Evolutionary conservation across 1,284 basidiomycete species (phyloP).

Genomic region (Stereum hirsutum): DNA sequence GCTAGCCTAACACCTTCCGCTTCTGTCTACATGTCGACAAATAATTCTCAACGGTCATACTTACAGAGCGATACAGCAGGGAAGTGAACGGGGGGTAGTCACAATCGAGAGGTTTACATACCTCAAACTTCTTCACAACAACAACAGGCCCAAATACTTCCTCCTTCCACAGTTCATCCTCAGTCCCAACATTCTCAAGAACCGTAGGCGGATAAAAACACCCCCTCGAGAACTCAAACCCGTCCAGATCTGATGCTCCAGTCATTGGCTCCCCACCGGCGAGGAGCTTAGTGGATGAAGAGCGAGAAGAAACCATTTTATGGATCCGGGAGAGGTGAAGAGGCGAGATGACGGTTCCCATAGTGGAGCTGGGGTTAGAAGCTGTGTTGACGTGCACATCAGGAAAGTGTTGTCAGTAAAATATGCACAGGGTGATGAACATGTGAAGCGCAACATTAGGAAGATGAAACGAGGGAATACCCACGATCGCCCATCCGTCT

Average conservation of each 20-base stretch:
- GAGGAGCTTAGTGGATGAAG: slow-evolving; percentile 41
- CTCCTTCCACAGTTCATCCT: slow-evolving; percentile 69
- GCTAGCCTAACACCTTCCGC: slow-evolving; percentile 58
- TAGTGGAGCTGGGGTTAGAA: slow-evolving; percentile 54
- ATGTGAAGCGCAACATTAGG: neutral
- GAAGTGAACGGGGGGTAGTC: too few relatives aligned
- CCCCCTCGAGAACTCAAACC: slow-evolving; percentile 57
- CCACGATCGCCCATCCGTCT: slow-evolving; percentile 68
- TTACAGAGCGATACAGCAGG: too few relatives aligned
- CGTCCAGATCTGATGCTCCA: slow-evolving; percentile 53
- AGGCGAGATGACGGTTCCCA: slow-evolving; percentile 69
- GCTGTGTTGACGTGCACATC: slow-evolving; percentile 30
- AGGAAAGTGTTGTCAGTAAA: neutral
- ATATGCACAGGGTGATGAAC: too few relatives aligned
- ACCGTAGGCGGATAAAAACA: slow-evolving; percentile 75
- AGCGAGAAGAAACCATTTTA: slow-evolving; percentile 36
- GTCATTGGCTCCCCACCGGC: slow-evolving; percentile 58
- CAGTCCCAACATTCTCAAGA: slow-evolving; percentile 43
- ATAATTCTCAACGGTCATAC: neutral
- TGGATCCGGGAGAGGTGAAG: slow-evolving; percentile 58
- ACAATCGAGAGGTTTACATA: too few relatives aligned
- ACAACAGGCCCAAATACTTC: slow-evolving; percentile 79
- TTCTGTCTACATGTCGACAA: slow-evolving; percentile 36
- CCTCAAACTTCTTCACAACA: slow-evolving; percentile 55
- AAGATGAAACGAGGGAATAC: slow-evolving; percentile 4